These are phyloP conservation scores for Exutisphaerella laricina DNA, from an alignment of 2,329 filamentous ascomycete species.

Conservation along the genomic window DNA sequence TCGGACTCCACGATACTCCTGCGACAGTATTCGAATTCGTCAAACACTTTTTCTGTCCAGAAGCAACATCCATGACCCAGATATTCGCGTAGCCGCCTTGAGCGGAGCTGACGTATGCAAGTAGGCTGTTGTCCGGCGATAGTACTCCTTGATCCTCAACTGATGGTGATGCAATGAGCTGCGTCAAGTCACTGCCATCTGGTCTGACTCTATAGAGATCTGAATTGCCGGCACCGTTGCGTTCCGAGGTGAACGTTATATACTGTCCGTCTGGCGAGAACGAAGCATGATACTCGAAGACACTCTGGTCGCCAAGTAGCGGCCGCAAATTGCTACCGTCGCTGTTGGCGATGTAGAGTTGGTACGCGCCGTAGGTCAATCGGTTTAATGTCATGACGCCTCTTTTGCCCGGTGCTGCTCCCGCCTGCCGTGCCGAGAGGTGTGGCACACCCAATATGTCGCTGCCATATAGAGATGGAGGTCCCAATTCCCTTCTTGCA, in stretches of 20 bases:
- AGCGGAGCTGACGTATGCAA: slow-evolving; percentile 9
- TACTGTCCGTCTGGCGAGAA: slow-evolving; percentile 11
- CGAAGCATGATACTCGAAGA: slow-evolving; percentile 2
- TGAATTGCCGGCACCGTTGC: slow-evolving; percentile 7
- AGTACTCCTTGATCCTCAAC: slow-evolving; percentile 9
- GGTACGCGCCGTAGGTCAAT: background rate
- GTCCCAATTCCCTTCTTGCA: too few relatives aligned
- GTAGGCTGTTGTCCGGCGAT: slow-evolving; percentile 8
- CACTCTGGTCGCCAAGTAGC: slow-evolving; percentile 1
- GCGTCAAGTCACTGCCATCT: slow-evolving; percentile 6
- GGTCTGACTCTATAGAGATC: slow-evolving; percentile 8
- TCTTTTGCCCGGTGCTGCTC: background rate
- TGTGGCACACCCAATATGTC: background rate
- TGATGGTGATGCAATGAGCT: slow-evolving; percentile 2
- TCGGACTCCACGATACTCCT: slow-evolving; percentile 3
- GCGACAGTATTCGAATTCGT: slow-evolving; percentile 3
- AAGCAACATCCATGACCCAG: slow-evolving; percentile 4
- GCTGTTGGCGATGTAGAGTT: slow-evolving; percentile 9
- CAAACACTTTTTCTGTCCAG: slow-evolving; percentile 1
- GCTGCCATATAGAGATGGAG: background rate
- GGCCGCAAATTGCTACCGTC: slow-evolving; percentile 6
- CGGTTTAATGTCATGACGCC: background rate
- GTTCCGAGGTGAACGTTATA: slow-evolving; percentile 10
- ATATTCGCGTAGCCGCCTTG: slow-evolving; percentile 8
- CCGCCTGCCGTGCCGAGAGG: background rate